Conservation (phyloP, 148 eudicot species). For the Rhododendron vialii region DNA sequence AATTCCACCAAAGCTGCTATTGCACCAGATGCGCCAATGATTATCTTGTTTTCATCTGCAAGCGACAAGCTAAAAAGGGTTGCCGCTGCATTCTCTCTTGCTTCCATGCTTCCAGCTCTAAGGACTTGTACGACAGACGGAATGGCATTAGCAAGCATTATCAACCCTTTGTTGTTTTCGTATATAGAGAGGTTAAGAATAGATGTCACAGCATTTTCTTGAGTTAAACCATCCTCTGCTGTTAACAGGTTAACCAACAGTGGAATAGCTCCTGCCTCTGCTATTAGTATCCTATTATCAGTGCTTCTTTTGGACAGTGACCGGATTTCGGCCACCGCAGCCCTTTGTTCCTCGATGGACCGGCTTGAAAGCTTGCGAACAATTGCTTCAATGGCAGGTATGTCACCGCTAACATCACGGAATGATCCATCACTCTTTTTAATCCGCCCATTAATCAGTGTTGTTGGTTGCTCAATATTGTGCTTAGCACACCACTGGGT, state of each 20-base stretch:
- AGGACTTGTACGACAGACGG: conserved; percentile 87
- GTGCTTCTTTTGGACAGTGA: conserved; percentile 84
- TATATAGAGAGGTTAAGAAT: conserved; percentile 82
- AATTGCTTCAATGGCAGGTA: conserved; percentile 61
- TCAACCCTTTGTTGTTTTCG: conserved; percentile 79
- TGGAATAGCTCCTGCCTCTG: conserved; percentile 90
- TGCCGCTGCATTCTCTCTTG: conserved; percentile 86
- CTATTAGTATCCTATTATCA: conserved; percentile 77
- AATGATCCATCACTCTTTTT: conserved; percentile 83
- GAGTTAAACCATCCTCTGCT: conserved; percentile 56
- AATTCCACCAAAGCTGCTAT: conserved; percentile 73
- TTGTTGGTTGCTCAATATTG: conserved; percentile 68
- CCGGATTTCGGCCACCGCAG: conserved; percentile 73
- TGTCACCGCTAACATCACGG: conserved; percentile 78
- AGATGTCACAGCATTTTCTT: conserved; percentile 91
- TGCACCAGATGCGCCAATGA: conserved; percentile 87
- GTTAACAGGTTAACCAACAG: conserved; percentile 64
- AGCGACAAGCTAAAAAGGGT: conserved; percentile 90
- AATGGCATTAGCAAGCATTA: conserved; percentile 82
- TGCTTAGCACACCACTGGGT: conserved; percentile 71
- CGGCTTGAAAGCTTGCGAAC: conserved; percentile 61
- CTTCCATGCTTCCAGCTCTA: conserved; percentile 75
- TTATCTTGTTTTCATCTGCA: conserved; percentile 81
- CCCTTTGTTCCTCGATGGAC: conserved; percentile 47
- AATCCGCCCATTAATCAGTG: conserved; percentile 54